Evolutionary conservation across 2,329 filamentous ascomycete species (phyloP).

Genomic region (Plenodomus lindquistii): DNA sequence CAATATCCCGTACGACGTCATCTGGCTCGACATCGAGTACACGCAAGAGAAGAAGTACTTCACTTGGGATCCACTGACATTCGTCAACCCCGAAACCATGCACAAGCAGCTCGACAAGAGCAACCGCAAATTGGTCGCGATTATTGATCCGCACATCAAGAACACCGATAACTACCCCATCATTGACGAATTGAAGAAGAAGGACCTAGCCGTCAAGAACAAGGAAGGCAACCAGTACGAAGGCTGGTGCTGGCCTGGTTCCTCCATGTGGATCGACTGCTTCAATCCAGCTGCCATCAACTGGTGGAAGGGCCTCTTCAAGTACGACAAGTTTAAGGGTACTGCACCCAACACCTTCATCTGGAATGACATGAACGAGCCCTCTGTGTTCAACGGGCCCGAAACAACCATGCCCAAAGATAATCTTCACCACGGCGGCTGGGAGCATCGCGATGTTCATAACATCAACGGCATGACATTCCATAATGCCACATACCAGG

Average conservation of each 20-base stretch:
- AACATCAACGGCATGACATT: slow-evolving; percentile 96
- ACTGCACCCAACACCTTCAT: slow-evolving; percentile 86
- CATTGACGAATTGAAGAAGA: slow-evolving; percentile 78
- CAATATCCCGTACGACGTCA: slow-evolving; percentile 96
- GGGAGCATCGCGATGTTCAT: slow-evolving; percentile 97
- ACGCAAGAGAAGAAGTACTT: slow-evolving; percentile 98
- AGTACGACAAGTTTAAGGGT: slow-evolving; percentile 85
- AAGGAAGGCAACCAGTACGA: slow-evolving; percentile 90
- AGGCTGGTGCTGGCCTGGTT: slow-evolving; percentile 98
- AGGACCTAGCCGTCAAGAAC: slow-evolving; percentile 82
- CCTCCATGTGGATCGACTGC: slow-evolving; percentile 93
- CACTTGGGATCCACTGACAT: slow-evolving; percentile 90
- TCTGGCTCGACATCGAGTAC: slow-evolving; percentile 98
- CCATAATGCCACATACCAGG: slow-evolving; percentile 90
- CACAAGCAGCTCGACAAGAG: slow-evolving; percentile 82
- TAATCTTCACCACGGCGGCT: slow-evolving; percentile 86
- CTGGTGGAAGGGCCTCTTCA: slow-evolving; percentile 91
- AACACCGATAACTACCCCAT: slow-evolving; percentile 79
- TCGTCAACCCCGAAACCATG: slow-evolving; percentile 85
- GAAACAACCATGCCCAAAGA: slow-evolving; percentile 99
- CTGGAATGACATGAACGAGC: slow-evolving; percentile 99
- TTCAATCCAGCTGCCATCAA: slow-evolving; percentile 90
- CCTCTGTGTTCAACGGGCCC: slow-evolving; percentile 96
- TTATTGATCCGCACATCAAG: slow-evolving; percentile 98
- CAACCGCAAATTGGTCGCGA: slow-evolving; percentile 86